phyloP scores from a whole-genome alignment of 2,329 filamentous ascomycete genomes.

The Microcyclospora pomicola region DNA sequence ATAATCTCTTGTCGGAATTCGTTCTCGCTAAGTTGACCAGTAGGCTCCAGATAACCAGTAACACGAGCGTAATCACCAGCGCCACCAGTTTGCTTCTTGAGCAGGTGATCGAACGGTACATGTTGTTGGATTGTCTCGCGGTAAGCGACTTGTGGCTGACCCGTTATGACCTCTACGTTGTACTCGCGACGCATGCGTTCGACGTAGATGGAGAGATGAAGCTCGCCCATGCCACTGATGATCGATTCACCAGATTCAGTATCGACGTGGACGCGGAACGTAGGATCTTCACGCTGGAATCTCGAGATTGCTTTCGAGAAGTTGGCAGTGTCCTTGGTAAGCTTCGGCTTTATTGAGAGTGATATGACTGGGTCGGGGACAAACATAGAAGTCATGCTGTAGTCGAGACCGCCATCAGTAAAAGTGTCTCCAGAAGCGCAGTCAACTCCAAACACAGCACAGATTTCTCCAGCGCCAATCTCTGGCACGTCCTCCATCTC shows the following conservation, averaged over 20 bases:
- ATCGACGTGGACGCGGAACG: slow-evolving; percentile 89
- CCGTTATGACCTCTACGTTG: slow-evolving; percentile 89
- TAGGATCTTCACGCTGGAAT: slow-evolving; percentile 96
- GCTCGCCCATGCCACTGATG: slow-evolving; percentile 94
- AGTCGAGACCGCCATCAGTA: slow-evolving; percentile 81
- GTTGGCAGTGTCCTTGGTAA: slow-evolving; percentile 77
- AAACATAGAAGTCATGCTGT: slow-evolving; percentile 96
- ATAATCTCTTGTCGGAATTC: slow-evolving; percentile 75
- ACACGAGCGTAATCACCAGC: slow-evolving; percentile 93
- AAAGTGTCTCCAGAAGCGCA: slow-evolving; percentile 97
- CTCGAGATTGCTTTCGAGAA: slow-evolving; percentile 98
- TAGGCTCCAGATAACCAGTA: slow-evolving; percentile 81
- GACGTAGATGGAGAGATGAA: slow-evolving; percentile 94
- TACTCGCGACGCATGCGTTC: slow-evolving; percentile 96
- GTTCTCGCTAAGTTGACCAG: slow-evolving; percentile 53
- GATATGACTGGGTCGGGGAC: slow-evolving; percentile 97
- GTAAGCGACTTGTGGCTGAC: slow-evolving; percentile 92
- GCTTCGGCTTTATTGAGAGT: slow-evolving; percentile 91
- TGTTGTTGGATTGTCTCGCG: slow-evolving; percentile 76
- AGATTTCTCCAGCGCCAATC: slow-evolving; percentile 93
- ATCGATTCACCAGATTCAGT: slow-evolving; percentile 89
- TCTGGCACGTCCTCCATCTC: slow-evolving; percentile 96
- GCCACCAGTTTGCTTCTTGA: slow-evolving; percentile 92
- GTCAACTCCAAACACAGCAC: slow-evolving; percentile 94
- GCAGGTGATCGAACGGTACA: slow-evolving; percentile 78